Evolutionary conservation across 208 protist genomes (phyloP).

Genomic region (Angomonas ambiguus): DNA sequence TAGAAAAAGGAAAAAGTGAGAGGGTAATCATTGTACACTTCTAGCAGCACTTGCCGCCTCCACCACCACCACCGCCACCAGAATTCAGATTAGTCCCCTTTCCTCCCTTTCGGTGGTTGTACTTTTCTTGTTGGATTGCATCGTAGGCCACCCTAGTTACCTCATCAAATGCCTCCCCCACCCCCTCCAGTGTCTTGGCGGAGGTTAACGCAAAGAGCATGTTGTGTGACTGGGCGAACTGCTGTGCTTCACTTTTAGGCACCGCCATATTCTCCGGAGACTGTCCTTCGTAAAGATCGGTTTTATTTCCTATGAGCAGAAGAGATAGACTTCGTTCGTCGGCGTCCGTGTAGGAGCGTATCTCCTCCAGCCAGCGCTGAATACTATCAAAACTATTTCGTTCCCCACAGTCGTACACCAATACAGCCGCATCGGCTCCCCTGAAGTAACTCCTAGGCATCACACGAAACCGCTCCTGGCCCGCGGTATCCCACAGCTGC

Average conservation of each 20-base stretch:
- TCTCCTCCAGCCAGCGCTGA: constrained; percentile 72
- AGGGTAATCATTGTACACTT: neutral
- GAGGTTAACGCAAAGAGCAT: constrained; percentile 84
- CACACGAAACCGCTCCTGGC: constrained; percentile 83
- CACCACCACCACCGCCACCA: too few species aligned
- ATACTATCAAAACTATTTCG: constrained; percentile 66
- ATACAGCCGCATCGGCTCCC: constrained; percentile 70
- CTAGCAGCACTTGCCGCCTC: neutral
- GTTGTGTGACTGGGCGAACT: constrained; percentile 59
- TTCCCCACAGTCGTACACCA: constrained; percentile 89
- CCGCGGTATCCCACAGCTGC: constrained; percentile 89
- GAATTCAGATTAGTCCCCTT: neutral
- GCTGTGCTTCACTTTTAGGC: constrained; percentile 36
- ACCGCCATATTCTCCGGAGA: constrained; percentile 41
- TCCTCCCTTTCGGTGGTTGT: too few species aligned
- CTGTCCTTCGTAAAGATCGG: constrained; percentile 37
- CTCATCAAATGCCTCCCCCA: constrained; percentile 83
- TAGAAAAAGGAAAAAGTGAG: neutral
- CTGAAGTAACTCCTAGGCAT: constrained; percentile 83
- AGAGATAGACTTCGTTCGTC: constrained; percentile 44
- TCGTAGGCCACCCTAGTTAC: constrained; percentile 63
- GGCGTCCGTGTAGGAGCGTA: constrained; percentile 46
- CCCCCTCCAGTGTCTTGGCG: constrained; percentile 70
- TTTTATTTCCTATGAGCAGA: constrained; percentile 87
- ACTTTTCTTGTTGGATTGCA: constrained; percentile 14